phyloP scores from a whole-genome alignment of 768 basidiomycete genomes.

The Boletus huronensis region DNA sequence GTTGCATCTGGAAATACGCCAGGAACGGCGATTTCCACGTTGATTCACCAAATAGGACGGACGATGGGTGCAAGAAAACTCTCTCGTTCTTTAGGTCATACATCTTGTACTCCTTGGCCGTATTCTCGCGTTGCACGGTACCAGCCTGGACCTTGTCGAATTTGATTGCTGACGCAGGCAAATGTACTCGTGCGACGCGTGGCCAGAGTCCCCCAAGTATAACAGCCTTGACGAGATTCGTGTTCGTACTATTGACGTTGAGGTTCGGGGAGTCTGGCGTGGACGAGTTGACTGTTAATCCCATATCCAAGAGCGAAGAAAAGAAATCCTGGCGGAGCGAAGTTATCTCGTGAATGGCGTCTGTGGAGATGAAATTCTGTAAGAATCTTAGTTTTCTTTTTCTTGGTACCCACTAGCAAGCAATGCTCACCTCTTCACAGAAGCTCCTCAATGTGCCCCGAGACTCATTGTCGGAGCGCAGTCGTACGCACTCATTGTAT shows the following conservation, averaged over 20 bases:
- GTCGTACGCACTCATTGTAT: conserved; percentile 57
- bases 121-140: conserved; percentile 78
- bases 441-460: conserved; percentile 49
- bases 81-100: conserved; percentile 62
- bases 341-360: conserved; percentile 73
- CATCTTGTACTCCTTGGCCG: conserved; percentile 79
- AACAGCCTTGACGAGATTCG: conserved; percentile 78
- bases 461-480: conserved; percentile 50
- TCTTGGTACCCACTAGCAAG: neutral
- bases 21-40: conserved; percentile 78
- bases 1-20: conserved; percentile 78
- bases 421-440: conserved; percentile 58
- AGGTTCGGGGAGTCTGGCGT: conserved; percentile 47
- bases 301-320: conserved; percentile 62
- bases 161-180: conserved; percentile 71
- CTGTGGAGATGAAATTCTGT: conserved; percentile 80
- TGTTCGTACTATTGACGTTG: conserved; percentile 62
- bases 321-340: conserved; percentile 77
- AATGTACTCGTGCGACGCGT: conserved; percentile 68
- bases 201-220: conserved; percentile 88
- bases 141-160: conserved; percentile 86
- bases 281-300: conserved; percentile 55
- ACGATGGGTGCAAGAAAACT: conserved; percentile 82
- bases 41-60: conserved; percentile 69
- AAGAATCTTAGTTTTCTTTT: neutral